These are phyloP conservation scores for Phalaenopsis equestris DNA, from an alignment of 106 monocot species.

Conservation along the genomic window DNA sequence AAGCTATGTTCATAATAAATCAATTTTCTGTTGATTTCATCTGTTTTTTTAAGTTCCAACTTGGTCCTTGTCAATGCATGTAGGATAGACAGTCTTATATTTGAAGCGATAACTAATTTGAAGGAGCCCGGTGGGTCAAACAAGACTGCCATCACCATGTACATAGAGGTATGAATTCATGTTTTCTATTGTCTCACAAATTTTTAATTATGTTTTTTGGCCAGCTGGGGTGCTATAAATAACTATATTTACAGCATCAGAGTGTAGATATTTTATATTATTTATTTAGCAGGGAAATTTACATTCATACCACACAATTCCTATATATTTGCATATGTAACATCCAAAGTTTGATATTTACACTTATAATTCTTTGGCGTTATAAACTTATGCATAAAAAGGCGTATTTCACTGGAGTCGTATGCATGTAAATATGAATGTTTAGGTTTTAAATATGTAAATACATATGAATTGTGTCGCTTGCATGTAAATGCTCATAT, in stretches of 20 bases:
- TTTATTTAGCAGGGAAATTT: too few species aligned
- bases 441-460: background rate
- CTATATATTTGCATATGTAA: too few species aligned
- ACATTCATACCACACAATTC: too few species aligned
- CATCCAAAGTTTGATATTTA: too few species aligned
- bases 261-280: too few species aligned
- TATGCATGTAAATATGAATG: background rate
- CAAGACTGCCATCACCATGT: constrained; percentile 27
- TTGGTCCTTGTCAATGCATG: background rate
- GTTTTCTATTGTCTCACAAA: background rate
- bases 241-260: background rate
- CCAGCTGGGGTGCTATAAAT: background rate
- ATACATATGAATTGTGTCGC: background rate
- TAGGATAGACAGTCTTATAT: constrained; percentile 39
- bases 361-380: background rate
- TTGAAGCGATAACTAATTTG: constrained; percentile 39
- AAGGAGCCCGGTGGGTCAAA: constrained; percentile 46
- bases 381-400: background rate
- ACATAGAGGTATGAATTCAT: constrained; percentile 8
- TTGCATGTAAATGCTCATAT: background rate
- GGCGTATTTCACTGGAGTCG: too few species aligned
- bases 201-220: background rate
- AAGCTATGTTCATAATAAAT: background rate
- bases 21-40: background rate
- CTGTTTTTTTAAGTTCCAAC: background rate